Base-by-base conservation (phyloP, 306 rosid species). In the Vigna angularis region DNA sequence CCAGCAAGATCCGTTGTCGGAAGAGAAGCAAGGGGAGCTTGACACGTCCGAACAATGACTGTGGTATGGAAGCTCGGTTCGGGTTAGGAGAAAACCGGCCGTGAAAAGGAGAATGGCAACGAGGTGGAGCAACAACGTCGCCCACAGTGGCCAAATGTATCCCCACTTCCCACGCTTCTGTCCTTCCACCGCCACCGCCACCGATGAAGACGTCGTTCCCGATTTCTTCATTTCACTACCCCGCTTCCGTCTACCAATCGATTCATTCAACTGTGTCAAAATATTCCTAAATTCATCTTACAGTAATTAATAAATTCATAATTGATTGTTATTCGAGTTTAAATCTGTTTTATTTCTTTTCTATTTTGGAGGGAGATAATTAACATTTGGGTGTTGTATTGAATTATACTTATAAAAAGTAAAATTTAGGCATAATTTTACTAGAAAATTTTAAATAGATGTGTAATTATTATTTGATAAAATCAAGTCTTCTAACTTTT, bases 21-120 rank as follows among this genome's bases (percentile, higher is more conserved):
- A 52, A 52, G 81, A 59, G 34, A 85, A 74, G 83, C 99, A 95
- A 5, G 93, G 91, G 3, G 97, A 93, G 20, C 83, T 78, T 4
- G 87, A 81, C 32, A 86, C 59, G 55, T 95, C 97, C 70, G 97
- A 78, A 90, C 93, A 88, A 9, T 86, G 87, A 77, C 97, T 91
- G 88, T 77, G 78, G 70, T 65, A 79, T 6, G 98, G 98, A 84
- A 95, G 99, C 83, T 95, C 99, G 20, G 98, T 93, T 56, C 99
- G 85, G 5, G 98, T 93, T 57, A 95, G 96, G 17, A 95, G 90
- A 79, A 93, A 95, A 11, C 98, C 99, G 83, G 83, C 78, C 65
- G 95, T 91, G 89, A 95, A 95, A 0, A 95, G 77, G 62, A 85
- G 70, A 78, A 92, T 86, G 73, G 89, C 97, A 13, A 85, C 8